Conservation (phyloP, 1,139 yeast species). For the Hyphopichia khmerensis region DNA sequence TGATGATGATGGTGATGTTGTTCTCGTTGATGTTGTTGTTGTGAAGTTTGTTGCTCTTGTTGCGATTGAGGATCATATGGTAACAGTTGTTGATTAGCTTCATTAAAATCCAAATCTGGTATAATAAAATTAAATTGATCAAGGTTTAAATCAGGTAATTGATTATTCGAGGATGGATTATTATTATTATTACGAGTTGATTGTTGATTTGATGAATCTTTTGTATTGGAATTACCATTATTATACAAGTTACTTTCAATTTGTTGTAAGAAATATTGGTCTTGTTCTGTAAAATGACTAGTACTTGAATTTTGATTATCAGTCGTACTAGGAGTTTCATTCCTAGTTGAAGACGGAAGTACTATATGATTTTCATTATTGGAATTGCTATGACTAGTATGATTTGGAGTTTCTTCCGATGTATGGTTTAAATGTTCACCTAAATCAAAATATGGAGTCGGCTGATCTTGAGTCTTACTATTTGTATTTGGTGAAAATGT, state of each 20-base stretch:
- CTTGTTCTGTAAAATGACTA: conserved; percentile 18
- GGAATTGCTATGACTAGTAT: background rate
- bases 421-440: conserved; percentile 6
- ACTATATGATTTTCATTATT: background rate
- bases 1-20: background rate
- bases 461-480: conserved; percentile 2
- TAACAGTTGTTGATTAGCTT: background rate
- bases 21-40: conserved; percentile 4
- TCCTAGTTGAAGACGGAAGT: background rate
- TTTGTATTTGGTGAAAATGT: conserved; percentile 14
- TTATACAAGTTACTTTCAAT: conserved; percentile 23
- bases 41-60: too few species aligned
- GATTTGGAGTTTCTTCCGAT: conserved; percentile 3
- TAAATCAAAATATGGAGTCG: conserved; percentile 14
- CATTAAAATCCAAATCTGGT: conserved; percentile 23
- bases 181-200: background rate
- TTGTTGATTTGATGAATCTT: background rate
- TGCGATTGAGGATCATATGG: too few species aligned
- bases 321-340: background rate
- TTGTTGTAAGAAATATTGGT: conserved; percentile 25
- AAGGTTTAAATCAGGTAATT: conserved; percentile 23
- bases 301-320: conserved; percentile 1
- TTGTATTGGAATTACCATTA: background rate
- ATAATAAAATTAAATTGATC: conserved; percentile 28
- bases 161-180: conserved; percentile 3